Percentiles rank a stretch among this genome's conserved stretches.
Evolutionary conservation across 768 basidiomycete species (phyloP).

Genomic region (Phanerochaete sordida): DNA sequence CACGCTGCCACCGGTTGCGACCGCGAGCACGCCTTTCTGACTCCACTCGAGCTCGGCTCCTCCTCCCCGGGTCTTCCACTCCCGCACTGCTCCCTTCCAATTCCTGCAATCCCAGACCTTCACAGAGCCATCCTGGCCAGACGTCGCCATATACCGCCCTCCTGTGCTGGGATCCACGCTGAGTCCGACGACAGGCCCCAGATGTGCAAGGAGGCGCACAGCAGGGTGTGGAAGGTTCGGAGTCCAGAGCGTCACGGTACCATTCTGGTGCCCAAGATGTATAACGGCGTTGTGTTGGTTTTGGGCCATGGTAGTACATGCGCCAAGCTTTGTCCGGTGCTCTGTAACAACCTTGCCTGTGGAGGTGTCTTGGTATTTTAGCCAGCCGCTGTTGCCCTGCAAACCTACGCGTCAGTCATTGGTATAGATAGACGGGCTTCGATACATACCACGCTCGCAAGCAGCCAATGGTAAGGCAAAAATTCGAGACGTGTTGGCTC

Average conservation of each 20-base stretch:
- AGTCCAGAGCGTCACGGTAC: slow-evolving; percentile 94
- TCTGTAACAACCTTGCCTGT: slow-evolving; percentile 84
- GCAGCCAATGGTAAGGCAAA: slow-evolving; percentile 93
- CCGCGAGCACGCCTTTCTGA: slow-evolving; percentile 75
- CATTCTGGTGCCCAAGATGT: slow-evolving; percentile 92
- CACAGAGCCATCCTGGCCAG: slow-evolving; percentile 82
- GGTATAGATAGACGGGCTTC: slow-evolving; percentile 10
- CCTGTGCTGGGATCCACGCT: slow-evolving; percentile 82
- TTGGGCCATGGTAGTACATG: slow-evolving; percentile 83
- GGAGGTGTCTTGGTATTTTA: slow-evolving; percentile 97
- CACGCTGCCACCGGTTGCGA: slow-evolving; percentile 79
- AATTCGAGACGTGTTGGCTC: slow-evolving; percentile 91
- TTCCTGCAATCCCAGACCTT: slow-evolving; percentile 98
- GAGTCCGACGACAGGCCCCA: slow-evolving; percentile 80
- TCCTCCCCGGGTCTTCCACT: slow-evolving; percentile 70
- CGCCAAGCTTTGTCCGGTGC: slow-evolving; percentile 88
- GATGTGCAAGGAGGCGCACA: slow-evolving; percentile 87
- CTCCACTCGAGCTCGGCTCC: slow-evolving; percentile 80
- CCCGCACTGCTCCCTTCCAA: slow-evolving; percentile 86
- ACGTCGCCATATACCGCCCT: slow-evolving; percentile 88
- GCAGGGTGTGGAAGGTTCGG: slow-evolving; percentile 91
- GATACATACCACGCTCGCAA: slow-evolving; percentile 70
- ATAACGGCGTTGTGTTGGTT: slow-evolving; percentile 93
- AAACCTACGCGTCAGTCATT: background rate
- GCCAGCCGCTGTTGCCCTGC: slow-evolving; percentile 83